These are phyloP conservation scores for Periglandula ipomoeae DNA, from an alignment of 2,329 filamentous ascomycete genomes.

Conservation along the genomic window DNA sequence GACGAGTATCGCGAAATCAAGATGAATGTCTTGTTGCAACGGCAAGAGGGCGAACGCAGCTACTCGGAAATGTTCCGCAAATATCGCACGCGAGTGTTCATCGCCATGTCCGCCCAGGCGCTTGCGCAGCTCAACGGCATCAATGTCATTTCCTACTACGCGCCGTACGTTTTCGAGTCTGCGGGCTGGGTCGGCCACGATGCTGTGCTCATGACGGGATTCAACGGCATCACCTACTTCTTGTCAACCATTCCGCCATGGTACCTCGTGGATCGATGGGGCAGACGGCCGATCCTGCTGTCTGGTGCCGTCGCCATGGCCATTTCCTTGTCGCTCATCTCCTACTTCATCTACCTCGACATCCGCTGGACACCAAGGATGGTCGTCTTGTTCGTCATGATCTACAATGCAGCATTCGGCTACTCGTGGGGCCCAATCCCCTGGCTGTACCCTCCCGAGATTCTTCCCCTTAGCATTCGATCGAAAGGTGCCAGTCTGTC, in stretches of 20 bases:
- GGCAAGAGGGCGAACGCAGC: conserved; percentile 87
- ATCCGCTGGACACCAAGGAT: conserved; percentile 67
- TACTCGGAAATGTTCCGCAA: conserved; percentile 92
- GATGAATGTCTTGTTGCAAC: conserved; percentile 88
- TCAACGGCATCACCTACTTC: conserved; percentile 86
- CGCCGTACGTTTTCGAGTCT: conserved; percentile 90
- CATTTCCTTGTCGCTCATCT: conserved; percentile 77
- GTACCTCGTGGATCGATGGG: conserved; percentile 93
- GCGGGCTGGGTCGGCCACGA: conserved; percentile 90
- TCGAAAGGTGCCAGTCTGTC: conserved; percentile 95
- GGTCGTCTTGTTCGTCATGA: conserved; percentile 93
- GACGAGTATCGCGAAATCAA: conserved; percentile 99
- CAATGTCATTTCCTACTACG: conserved; percentile 99
- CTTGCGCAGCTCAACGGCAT: conserved; percentile 97
- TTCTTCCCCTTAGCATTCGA: conserved; percentile 88
- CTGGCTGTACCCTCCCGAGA: conserved; percentile 98
- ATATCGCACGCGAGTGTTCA: conserved; percentile 87
- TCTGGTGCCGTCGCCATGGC: conserved; percentile 87
- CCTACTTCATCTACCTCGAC: conserved; percentile 91
- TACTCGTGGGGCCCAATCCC: conserved; percentile 95
- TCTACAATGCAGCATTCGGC: conserved; percentile 96
- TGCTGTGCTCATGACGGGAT: conserved; percentile 92
- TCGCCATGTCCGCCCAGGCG: conserved; percentile 96
- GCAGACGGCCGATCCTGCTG: conserved; percentile 78
- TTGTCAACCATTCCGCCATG: conserved; percentile 89